Conservation (phyloP, 345 rosid species). For the Microthlaspi erraticum region DNA sequence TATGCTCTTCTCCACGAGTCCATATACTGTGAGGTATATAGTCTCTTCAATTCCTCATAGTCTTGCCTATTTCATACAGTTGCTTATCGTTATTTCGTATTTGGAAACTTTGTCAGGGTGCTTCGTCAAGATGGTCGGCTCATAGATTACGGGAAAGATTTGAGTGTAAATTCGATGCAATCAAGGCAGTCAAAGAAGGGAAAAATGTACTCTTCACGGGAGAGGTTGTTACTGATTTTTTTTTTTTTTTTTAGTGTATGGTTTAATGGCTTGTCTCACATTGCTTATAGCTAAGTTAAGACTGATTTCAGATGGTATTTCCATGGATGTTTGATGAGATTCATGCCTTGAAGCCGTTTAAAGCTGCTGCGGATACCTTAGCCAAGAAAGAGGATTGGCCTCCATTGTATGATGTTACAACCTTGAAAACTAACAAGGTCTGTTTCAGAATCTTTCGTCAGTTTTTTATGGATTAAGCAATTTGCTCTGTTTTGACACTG, state of each 20-base stretch:
- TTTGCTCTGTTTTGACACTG: conserved; percentile 9
- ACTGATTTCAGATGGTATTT: conserved; percentile 62
- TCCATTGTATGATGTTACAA: conserved; percentile 56
- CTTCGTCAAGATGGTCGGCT: conserved; percentile 85
- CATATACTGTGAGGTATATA: conserved; percentile 81
- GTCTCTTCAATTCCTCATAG: not conserved
- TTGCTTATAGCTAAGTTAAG: conserved; percentile 11
- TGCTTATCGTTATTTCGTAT: conserved; percentile 5
- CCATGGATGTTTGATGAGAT: conserved; percentile 97
- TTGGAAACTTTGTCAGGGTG: conserved; percentile 56
- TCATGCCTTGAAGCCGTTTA: conserved; percentile 70
- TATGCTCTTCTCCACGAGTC: conserved; percentile 82
- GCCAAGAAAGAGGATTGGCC: conserved; percentile 92
- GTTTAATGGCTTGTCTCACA: conserved; percentile 1
- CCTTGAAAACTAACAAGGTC: conserved; percentile 70
- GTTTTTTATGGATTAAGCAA: not conserved
- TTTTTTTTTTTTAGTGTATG: no score
- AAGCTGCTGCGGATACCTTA: conserved; percentile 66
- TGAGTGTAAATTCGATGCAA: conserved; percentile 68
- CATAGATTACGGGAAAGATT: conserved; percentile 55
- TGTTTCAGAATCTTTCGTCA: conserved; percentile 1
- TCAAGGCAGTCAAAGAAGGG: conserved; percentile 66
- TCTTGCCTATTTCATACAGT: not conserved
- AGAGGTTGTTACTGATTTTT: conserved; percentile 77
- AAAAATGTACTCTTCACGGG: conserved; percentile 81